A percentile compares a stretch with the other conserved stretches of the same genome.
These are phyloP conservation scores for Talaromyces liani DNA, from an alignment of 495 filamentous ascomycete species.

Conservation along the genomic window DNA sequence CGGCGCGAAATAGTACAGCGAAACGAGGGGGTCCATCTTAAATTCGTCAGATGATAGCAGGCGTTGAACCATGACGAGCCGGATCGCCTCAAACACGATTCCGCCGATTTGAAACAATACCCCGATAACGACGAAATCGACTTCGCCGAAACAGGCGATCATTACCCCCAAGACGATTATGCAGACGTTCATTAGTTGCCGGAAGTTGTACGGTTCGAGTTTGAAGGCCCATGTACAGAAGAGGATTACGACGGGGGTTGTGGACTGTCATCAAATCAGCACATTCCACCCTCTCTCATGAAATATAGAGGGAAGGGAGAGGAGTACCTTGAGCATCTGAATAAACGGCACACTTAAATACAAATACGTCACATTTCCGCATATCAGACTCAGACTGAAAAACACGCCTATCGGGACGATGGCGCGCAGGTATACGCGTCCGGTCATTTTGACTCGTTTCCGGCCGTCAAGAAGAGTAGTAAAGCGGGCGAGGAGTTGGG, in stretches of 20 bases:
- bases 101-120: conserved; percentile 65
- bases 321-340: conserved; percentile 76
- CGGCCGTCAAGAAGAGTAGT: conserved; percentile 62
- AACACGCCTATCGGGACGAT: conserved; percentile 70
- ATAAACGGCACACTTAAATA: conserved; percentile 73
- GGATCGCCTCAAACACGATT: conserved; percentile 65
- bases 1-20: conserved; percentile 79
- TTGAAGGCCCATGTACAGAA: conserved; percentile 58
- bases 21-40: conserved; percentile 80
- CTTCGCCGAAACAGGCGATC: conserved; percentile 69
- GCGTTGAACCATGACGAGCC: conserved; percentile 72
- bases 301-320: too few relatives aligned
- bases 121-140: conserved; percentile 61
- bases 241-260: conserved; percentile 61
- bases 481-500: conserved; percentile 62
- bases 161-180: conserved; percentile 68
- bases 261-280: conserved; percentile 34
- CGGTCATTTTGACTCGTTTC: conserved; percentile 61
- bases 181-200: conserved; percentile 57
- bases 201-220: conserved; percentile 51
- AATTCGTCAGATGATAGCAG: conserved; percentile 59
- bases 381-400: conserved; percentile 65
- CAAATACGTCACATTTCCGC: conserved; percentile 65
- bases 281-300: too few relatives aligned
- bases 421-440: conserved; percentile 56